Percentiles rank a stretch among this genome's conserved stretches.
Evolutionary conservation across 768 basidiomycete genomes (phyloP).

Genomic region (Coprinopsis sp.): DNA sequence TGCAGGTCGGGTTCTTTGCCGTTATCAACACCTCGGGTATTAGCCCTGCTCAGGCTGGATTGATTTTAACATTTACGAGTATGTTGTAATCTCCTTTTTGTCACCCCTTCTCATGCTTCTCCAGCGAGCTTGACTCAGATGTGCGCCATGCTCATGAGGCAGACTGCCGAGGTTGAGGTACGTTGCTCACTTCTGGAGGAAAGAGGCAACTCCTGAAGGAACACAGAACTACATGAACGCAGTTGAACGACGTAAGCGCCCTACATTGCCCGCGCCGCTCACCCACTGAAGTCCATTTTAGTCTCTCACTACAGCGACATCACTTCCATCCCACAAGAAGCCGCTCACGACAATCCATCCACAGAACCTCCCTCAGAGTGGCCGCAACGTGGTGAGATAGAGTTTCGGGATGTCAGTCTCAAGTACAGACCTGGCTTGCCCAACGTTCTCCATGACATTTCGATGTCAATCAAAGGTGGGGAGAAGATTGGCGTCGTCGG

Average conservation of each 20-base stretch:
- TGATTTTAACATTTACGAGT: slow-evolving; percentile 68
- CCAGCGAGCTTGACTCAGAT: slow-evolving; percentile 48
- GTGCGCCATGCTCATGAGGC: slow-evolving; percentile 50
- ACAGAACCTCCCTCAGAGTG: slow-evolving; percentile 54
- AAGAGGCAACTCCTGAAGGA: background rate
- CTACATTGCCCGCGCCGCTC: slow-evolving; percentile 2
- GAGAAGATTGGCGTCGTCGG: slow-evolving; percentile 83
- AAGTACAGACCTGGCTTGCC: slow-evolving; percentile 70
- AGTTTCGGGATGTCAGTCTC: slow-evolving; percentile 58
- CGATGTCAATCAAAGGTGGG: slow-evolving; percentile 51
- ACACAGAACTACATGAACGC: slow-evolving; percentile 62
- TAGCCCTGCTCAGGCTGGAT: slow-evolving; percentile 63
- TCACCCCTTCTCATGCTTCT: background rate
- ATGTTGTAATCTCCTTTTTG: background rate
- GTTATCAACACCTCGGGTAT: slow-evolving; percentile 52
- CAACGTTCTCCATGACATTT: slow-evolving; percentile 64
- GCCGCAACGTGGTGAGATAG: slow-evolving; percentile 58
- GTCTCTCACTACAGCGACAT: slow-evolving; percentile 52
- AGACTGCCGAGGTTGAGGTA: slow-evolving; percentile 64
- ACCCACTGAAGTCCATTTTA: slow-evolving; percentile 13
- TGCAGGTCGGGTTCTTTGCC: slow-evolving; percentile 60
- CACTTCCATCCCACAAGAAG: slow-evolving; percentile 57
- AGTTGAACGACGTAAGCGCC: slow-evolving; percentile 46
- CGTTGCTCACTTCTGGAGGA: background rate
- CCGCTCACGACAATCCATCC: slow-evolving; percentile 54